A percentile compares a stretch with the other conserved stretches of the same genome.
Evolutionary conservation across 495 filamentous ascomycete genomes (phyloP).

Genomic region (Neurospora sp.): DNA sequence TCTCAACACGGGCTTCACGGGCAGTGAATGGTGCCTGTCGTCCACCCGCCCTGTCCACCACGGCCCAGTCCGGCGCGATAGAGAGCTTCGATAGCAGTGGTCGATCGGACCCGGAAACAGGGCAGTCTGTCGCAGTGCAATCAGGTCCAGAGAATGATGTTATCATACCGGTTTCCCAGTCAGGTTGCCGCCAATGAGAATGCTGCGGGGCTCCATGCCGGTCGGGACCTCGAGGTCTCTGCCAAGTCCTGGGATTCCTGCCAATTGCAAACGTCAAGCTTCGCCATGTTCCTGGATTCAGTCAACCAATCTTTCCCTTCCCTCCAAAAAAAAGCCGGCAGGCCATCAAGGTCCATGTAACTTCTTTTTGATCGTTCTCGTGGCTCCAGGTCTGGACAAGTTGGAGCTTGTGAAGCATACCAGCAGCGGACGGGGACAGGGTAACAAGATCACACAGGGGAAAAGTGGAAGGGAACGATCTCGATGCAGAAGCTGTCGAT

Average conservation of each 20-base stretch:
- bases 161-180: slow-evolving; percentile 16
- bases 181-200: slow-evolving; percentile 9
- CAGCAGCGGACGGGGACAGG: not conserved
- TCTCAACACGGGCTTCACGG: not conserved
- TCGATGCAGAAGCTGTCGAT: not conserved
- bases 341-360: not conserved
- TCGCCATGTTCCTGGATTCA: not conserved
- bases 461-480: not conserved
- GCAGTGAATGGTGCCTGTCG: not conserved
- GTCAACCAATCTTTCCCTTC: not conserved
- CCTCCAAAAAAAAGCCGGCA: not conserved
- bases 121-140: not conserved
- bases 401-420: too few relatives aligned
- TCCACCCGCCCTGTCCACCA: not conserved
- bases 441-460: not conserved
- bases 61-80: not conserved
- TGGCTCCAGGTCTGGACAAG: too few relatives aligned
- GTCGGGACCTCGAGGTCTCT: not conserved
- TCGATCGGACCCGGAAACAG: slow-evolving; percentile 8
- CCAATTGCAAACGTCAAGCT: not conserved
- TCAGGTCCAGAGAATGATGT: slow-evolving; percentile 16
- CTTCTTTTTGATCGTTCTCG: too few relatives aligned
- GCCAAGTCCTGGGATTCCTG: not conserved
- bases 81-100: not conserved
- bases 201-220: not conserved